phyloP scores from a whole-genome alignment of 495 filamentous ascomycete species.

The Hamigera avellanea region DNA sequence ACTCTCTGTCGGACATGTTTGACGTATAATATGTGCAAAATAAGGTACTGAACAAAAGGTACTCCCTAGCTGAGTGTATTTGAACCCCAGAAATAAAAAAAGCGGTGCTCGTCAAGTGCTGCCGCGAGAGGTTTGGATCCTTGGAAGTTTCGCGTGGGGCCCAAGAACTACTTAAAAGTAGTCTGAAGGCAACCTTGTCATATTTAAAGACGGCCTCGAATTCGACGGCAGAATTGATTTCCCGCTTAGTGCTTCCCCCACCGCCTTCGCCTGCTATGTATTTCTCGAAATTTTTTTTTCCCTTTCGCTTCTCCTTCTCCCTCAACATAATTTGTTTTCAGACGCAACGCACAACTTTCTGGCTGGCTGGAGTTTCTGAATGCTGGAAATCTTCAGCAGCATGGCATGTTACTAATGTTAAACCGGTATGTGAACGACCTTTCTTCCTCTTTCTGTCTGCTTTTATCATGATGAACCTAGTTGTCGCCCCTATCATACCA shows the following conservation, averaged over 20 bases:
- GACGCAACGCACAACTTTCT: conserved; percentile 7
- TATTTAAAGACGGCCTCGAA: neutral
- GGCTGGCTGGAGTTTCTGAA: conserved; percentile 2
- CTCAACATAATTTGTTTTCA: too few relatives aligned
- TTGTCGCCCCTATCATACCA: conserved; percentile 94
- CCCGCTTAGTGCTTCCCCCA: conserved; percentile 5
- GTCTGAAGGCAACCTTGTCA: too few relatives aligned
- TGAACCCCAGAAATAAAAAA: too few relatives aligned
- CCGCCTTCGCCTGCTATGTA: conserved; percentile 21
- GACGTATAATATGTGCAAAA: too few relatives aligned
- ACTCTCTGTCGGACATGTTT: conserved; percentile 86
- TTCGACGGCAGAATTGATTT: conserved; percentile 16
- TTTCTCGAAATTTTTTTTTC: conserved; percentile 16
- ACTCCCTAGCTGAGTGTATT: too few relatives aligned
- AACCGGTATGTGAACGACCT: conserved; percentile 31
- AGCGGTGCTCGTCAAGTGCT: too few relatives aligned
- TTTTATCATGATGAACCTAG: conserved; percentile 62
- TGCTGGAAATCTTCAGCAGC: too few relatives aligned
- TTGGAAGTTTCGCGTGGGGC: neutral
- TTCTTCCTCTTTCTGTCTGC: conserved; percentile 5
- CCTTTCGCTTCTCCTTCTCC: conserved; percentile 15
- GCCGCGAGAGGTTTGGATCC: neutral
- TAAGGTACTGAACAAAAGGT: too few relatives aligned
- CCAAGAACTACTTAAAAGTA: neutral
- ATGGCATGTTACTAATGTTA: conserved; percentile 16